Evolutionary conservation across 192 early-diverging fungal species (phyloP).

Genomic region (Coemansia sp.): DNA sequence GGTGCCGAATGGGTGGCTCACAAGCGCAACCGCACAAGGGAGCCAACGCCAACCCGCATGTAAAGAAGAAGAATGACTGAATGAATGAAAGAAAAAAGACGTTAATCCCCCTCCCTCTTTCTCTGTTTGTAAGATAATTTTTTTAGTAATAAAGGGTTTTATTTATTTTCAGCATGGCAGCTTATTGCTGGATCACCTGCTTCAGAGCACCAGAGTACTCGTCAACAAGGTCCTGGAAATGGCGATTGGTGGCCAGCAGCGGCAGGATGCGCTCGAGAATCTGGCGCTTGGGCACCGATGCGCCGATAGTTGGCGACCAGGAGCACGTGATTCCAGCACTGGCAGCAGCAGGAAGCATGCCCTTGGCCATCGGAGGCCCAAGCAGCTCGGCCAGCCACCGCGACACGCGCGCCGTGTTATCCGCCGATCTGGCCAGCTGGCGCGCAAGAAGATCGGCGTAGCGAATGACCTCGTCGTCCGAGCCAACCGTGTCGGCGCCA

Average conservation of each 20-base stretch:
- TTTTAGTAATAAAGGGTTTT: neutral
- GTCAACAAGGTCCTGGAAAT: slow-evolving; percentile 61
- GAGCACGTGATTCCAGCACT: neutral
- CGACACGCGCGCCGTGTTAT: slow-evolving; percentile 4
- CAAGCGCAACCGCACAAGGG: slow-evolving; percentile 45
- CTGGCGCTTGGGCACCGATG: slow-evolving; percentile 65
- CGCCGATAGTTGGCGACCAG: slow-evolving; percentile 11
- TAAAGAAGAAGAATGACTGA: slow-evolving; percentile 3
- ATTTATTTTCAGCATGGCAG: neutral
- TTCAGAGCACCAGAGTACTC: slow-evolving; percentile 54
- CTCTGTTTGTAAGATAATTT: neutral
- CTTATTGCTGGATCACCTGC: neutral
- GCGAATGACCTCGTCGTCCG: slow-evolving; percentile 21
- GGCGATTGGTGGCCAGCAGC: slow-evolving; percentile 67
- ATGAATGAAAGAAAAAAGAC: no score
- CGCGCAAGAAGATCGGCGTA: slow-evolving; percentile 25
- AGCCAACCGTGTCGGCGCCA: slow-evolving; percentile 16
- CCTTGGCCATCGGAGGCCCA: slow-evolving; percentile 34
- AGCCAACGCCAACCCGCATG: slow-evolving; percentile 36
- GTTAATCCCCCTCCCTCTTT: neutral
- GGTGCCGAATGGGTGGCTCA: slow-evolving; percentile 10
- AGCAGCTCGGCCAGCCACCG: slow-evolving; percentile 40
- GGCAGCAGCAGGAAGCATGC: neutral
- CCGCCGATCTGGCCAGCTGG: slow-evolving; percentile 16
- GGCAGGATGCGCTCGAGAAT: slow-evolving; percentile 67